These are phyloP conservation scores for Gastrolobium bilobum DNA, from an alignment of 306 rosid species.

Conservation along the genomic window DNA sequence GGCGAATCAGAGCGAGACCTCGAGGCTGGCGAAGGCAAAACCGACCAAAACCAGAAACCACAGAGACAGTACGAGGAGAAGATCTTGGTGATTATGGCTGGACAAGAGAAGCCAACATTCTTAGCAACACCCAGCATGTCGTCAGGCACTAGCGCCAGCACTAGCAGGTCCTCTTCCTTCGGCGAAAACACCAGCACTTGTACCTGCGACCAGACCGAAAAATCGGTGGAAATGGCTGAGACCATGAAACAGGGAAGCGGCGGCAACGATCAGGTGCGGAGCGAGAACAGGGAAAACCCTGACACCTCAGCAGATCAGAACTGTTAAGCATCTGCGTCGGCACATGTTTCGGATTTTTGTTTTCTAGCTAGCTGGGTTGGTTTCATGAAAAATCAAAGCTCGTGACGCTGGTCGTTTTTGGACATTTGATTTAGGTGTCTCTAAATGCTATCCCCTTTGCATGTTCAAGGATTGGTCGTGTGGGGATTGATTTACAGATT, in stretches of 20 bases:
- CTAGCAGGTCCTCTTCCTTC: conserved; percentile 70
- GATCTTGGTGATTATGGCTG: conserved; percentile 95
- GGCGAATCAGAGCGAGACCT: conserved; percentile 59
- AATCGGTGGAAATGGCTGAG: conserved; percentile 53
- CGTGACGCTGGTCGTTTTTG: conserved; percentile 40
- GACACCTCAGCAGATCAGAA: conserved; percentile 55
- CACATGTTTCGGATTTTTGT: background rate
- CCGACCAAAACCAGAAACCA: conserved; percentile 56
- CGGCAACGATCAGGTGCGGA: conserved; percentile 20
- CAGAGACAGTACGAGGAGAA: conserved; percentile 77
- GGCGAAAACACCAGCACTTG: conserved; percentile 61
- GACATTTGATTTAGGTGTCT: conserved; percentile 19
- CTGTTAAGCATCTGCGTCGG: conserved; percentile 31
- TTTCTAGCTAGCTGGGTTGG: conserved; percentile 1
- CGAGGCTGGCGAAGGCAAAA: conserved; percentile 64
- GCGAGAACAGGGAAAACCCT: conserved; percentile 38
- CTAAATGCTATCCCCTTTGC: conserved; percentile 8
- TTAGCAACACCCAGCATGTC: conserved; percentile 83
- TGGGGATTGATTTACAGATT: background rate
- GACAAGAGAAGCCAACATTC: conserved; percentile 84
- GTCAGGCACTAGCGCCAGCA: conserved; percentile 47
- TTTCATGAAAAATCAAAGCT: conserved; percentile 20
- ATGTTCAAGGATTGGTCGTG: conserved; percentile 41
- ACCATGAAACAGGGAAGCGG: conserved; percentile 37
- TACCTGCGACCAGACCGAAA: conserved; percentile 53